Evolutionary conservation across 495 filamentous ascomycete genomes (phyloP).

Genomic region (Cetradonia linearis): DNA sequence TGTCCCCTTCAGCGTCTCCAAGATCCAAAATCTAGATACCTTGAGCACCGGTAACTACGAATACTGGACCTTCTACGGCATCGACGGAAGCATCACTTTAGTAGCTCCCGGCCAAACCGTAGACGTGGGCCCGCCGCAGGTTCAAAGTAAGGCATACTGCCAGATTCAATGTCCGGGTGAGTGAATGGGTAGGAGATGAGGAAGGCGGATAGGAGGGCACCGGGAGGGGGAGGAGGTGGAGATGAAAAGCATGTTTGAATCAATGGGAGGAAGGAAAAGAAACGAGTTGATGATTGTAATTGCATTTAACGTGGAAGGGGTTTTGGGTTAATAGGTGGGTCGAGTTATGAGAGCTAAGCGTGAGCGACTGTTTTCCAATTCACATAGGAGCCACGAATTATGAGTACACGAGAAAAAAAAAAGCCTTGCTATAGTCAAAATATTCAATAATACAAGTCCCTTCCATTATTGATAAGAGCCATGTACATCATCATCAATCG

Average conservation of each 20-base stretch:
- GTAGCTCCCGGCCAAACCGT: background rate
- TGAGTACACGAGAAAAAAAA: no score
- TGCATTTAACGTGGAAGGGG: no score
- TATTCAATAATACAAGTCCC: no score
- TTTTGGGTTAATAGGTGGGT: no score
- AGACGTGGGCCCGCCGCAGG: background rate
- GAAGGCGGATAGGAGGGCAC: background rate
- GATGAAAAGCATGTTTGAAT: no score
- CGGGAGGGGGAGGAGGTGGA: no score
- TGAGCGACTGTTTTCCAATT: no score
- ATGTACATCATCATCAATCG: no score
- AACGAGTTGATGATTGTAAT: background rate
- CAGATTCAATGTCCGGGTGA: background rate
- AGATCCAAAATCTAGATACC: background rate
- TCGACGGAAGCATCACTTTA: background rate
- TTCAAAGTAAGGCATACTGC: background rate
- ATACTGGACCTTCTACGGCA: conserved; percentile 5
- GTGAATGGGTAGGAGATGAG: background rate
- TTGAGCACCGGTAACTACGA: background rate
- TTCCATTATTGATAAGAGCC: no score
- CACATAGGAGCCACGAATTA: no score
- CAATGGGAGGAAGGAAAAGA: background rate
- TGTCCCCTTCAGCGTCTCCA: background rate
- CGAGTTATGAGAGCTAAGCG: no score
- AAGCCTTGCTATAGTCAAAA: no score